Percentiles rank a stretch among this genome's conserved stretches.
These are phyloP conservation scores for Nicotiana knightiana DNA, from an alignment of 257 asterid genomes.

Conservation along the genomic window DNA sequence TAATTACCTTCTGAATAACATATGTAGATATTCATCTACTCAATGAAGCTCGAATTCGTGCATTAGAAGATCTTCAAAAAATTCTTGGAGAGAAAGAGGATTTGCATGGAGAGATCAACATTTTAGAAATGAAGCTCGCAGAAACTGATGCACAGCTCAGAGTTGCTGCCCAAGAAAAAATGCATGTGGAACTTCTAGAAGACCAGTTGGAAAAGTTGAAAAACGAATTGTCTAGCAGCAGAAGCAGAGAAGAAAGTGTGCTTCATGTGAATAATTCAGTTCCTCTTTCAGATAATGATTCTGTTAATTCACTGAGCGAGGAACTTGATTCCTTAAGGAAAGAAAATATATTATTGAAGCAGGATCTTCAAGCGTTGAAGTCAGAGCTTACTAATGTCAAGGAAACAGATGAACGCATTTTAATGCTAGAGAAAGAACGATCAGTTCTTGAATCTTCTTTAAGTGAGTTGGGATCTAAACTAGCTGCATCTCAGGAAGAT, in stretches of 20 bases:
- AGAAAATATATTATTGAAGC: conserved; percentile 63
- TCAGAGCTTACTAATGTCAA: conserved; percentile 46
- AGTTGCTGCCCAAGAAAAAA: conserved; percentile 79
- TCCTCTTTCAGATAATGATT: conserved; percentile 29
- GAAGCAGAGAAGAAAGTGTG: conserved; percentile 22
- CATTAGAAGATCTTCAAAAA: conserved; percentile 68
- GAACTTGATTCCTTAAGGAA: conserved; percentile 52
- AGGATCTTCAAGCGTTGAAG: conserved; percentile 60
- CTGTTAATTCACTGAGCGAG: conserved; percentile 37
- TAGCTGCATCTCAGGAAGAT: conserved; percentile 68
- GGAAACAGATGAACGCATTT: conserved; percentile 59
- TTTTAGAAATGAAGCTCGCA: conserved; percentile 71
- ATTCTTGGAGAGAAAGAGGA: conserved; percentile 66
- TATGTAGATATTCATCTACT: conserved; percentile 69
- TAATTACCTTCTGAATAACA: conserved; percentile 16
- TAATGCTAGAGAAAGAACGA: conserved; percentile 67
- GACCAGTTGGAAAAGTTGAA: conserved; percentile 66
- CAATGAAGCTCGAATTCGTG: conserved; percentile 72
- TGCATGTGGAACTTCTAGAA: conserved; percentile 61
- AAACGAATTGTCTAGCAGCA: conserved; percentile 48
- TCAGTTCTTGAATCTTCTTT: conserved; percentile 51
- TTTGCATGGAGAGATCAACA: conserved; percentile 71
- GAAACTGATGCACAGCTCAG: conserved; percentile 84
- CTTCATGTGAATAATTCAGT: conserved; percentile 26
- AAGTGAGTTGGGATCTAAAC: conserved; percentile 56